These are phyloP conservation scores for Ceratocystis huliohia DNA, from an alignment of 2,329 filamentous ascomycete species.

Conservation along the genomic window DNA sequence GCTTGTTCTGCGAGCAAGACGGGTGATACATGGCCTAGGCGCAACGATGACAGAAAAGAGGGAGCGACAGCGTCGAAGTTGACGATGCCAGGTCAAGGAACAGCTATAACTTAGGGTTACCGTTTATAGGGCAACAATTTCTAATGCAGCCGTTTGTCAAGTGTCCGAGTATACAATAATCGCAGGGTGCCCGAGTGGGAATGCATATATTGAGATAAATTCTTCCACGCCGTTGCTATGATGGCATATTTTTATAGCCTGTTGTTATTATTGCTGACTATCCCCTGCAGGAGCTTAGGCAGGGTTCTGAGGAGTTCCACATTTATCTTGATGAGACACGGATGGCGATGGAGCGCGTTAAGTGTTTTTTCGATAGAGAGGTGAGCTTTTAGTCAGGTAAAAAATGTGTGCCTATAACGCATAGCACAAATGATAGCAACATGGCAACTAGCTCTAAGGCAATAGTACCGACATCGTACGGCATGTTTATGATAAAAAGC, in stretches of 20 bases:
- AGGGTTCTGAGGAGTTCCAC: neutral
- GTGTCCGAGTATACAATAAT: too few relatives aligned
- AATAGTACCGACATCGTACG: too few relatives aligned
- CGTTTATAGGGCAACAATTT: neutral
- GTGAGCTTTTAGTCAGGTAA: neutral
- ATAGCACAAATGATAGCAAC: too few relatives aligned
- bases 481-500: too few relatives aligned
- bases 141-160: too few relatives aligned
- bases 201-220: too few relatives aligned
- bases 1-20: neutral
- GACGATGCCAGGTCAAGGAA: neutral
- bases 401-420: too few relatives aligned
- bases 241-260: neutral
- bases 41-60: neutral
- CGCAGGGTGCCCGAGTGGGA: too few relatives aligned
- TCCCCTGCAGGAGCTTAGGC: neutral
- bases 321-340: neutral
- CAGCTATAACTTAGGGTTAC: neutral
- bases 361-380: neutral
- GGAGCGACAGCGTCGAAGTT: neutral
- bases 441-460: too few relatives aligned
- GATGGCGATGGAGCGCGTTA: neutral
- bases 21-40: neutral
- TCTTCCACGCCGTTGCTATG: conserved; percentile 8
- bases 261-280: neutral